These are phyloP conservation scores for Neurospora sp. DNA, from an alignment of 2,329 filamentous ascomycete genomes.

Conservation along the genomic window DNA sequence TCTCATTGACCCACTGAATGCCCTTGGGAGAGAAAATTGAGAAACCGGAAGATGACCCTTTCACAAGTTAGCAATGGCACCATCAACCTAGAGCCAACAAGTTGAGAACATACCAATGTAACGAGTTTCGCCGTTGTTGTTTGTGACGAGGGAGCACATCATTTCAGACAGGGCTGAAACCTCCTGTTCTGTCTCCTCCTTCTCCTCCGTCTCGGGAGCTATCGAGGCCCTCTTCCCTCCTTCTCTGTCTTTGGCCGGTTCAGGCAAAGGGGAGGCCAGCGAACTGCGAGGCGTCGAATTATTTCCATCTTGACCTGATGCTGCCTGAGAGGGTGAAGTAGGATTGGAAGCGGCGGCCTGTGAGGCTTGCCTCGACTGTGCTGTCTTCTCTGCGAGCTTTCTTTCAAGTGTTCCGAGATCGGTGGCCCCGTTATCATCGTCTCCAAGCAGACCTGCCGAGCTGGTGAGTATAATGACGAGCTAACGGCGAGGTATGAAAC, in stretches of 20 bases:
- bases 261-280: slow-evolving; percentile 38
- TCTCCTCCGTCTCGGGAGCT: slow-evolving; percentile 27
- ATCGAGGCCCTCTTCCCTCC: slow-evolving; percentile 30
- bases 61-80: neutral
- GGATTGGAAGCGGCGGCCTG: slow-evolving; percentile 36
- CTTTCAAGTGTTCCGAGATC: slow-evolving; percentile 85
- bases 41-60: slow-evolving; percentile 91
- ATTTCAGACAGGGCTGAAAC: slow-evolving; percentile 88
- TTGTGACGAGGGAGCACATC: slow-evolving; percentile 98
- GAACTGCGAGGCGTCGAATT: slow-evolving; percentile 42
- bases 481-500: neutral
- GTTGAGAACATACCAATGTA: slow-evolving; percentile 68
- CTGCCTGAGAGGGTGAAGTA: slow-evolving; percentile 39
- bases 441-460: slow-evolving; percentile 59
- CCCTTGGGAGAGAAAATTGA: slow-evolving; percentile 98
- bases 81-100: neutral
- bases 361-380: slow-evolving; percentile 40
- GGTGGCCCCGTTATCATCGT: slow-evolving; percentile 75
- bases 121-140: slow-evolving; percentile 85
- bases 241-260: slow-evolving; percentile 29
- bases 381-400: slow-evolving; percentile 50
- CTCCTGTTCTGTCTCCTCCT: slow-evolving; percentile 57
- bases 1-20: slow-evolving; percentile 96
- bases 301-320: slow-evolving; percentile 32
- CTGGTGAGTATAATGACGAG: slow-evolving; percentile 16